phyloP scores from a whole-genome alignment of 2,329 filamentous ascomycete genomes.

The Pestalotiopsis sp. region DNA sequence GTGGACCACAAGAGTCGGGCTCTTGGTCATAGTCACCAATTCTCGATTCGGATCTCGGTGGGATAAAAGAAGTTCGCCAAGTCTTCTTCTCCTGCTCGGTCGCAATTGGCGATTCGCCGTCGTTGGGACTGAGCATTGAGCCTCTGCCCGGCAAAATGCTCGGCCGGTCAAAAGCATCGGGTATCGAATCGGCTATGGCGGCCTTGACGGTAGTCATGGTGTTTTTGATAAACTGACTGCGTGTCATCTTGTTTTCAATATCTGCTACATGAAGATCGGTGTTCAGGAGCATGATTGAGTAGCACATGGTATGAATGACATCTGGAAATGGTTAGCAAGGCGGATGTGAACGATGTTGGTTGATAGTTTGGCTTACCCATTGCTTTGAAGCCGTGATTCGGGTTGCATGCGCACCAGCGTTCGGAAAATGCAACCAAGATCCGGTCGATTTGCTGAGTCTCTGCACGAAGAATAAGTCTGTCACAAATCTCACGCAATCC shows the following conservation, averaged over 20 bases:
- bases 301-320: slow-evolving; percentile 96
- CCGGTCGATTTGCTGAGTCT: slow-evolving; percentile 95
- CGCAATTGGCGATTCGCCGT: slow-evolving; percentile 23
- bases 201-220: slow-evolving; percentile 88
- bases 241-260: slow-evolving; percentile 96
- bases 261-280: slow-evolving; percentile 95
- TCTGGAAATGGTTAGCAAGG: slow-evolving; percentile 51
- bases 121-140: slow-evolving; percentile 27
- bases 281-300: slow-evolving; percentile 92
- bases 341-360: no score
- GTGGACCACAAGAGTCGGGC: slow-evolving; percentile 67
- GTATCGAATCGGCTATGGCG: slow-evolving; percentile 72
- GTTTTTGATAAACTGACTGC: slow-evolving; percentile 92
- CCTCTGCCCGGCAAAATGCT: slow-evolving; percentile 54
- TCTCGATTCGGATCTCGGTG: slow-evolving; percentile 47
- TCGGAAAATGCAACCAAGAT: slow-evolving; percentile 88
- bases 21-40: slow-evolving; percentile 41
- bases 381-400: slow-evolving; percentile 89
- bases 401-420: slow-evolving; percentile 93
- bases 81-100: slow-evolving; percentile 28
- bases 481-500: slow-evolving; percentile 81
- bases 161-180: slow-evolving; percentile 65
- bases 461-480: slow-evolving; percentile 81
- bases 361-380: slow-evolving; percentile 59
- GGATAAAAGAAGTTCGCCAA: slow-evolving; percentile 51